Conservation (phyloP, 1,284 basidiomycete genomes). For the Taiwanofungus camphoratus region DNA sequence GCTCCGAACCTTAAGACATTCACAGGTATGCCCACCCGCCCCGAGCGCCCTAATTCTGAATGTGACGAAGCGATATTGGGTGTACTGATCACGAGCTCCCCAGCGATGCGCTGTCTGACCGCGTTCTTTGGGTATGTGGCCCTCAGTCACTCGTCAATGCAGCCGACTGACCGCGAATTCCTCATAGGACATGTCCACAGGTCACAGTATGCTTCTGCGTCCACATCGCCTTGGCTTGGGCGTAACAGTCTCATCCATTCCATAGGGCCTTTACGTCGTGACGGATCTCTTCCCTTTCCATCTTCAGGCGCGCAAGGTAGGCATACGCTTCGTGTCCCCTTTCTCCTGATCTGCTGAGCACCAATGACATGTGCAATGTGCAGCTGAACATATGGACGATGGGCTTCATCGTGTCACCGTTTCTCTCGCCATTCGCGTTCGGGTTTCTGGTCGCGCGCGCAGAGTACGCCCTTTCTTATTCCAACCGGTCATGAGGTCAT, state of each 20-base stretch:
- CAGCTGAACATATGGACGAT: slow-evolving; percentile 69
- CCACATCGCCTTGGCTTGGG: not conserved
- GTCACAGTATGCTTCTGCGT: slow-evolving; percentile 44
- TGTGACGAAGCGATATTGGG: no score
- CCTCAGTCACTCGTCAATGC: not conserved
- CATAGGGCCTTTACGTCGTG: slow-evolving; percentile 57
- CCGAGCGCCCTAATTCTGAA: not conserved
- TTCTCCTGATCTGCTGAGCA: no score
- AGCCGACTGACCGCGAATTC: not conserved
- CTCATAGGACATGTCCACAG: slow-evolving; percentile 54
- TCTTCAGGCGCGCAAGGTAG: slow-evolving; percentile 63
- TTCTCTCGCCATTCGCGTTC: slow-evolving; percentile 63
- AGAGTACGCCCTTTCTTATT: slow-evolving; percentile 27
- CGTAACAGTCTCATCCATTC: not conserved
- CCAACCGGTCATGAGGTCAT: no score
- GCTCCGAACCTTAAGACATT: slow-evolving; percentile 49
- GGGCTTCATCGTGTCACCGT: slow-evolving; percentile 63
- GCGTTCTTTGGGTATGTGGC: slow-evolving; percentile 56
- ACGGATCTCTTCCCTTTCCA: slow-evolving; percentile 74
- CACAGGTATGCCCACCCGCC: slow-evolving; percentile 32
- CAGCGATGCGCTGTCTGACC: slow-evolving; percentile 66
- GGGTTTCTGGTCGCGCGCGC: slow-evolving; percentile 63
- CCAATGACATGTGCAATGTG: no score
- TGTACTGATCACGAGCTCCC: not conserved
- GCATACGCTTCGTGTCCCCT: no score